These are phyloP conservation scores for Pelargonium cotyledonis DNA, from an alignment of 441 rosid genomes.

Conservation along the genomic window DNA sequence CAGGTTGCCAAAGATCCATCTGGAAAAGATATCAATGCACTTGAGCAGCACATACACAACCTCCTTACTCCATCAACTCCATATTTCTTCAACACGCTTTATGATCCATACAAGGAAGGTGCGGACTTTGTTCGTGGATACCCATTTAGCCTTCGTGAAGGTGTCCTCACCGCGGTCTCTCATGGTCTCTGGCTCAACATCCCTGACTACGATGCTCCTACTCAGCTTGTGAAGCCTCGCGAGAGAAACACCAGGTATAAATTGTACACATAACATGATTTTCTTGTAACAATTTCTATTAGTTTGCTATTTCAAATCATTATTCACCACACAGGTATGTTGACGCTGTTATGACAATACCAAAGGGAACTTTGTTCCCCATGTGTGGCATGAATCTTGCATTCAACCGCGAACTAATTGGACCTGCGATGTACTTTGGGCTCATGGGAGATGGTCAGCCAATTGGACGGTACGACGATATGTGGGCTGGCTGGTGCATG, in stretches of 20 bases:
- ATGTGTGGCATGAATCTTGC: conserved; percentile 98
- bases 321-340: conserved; percentile 45
- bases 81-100: conserved; percentile 86
- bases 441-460: conserved; percentile 99
- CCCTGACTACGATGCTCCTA: conserved; percentile 94
- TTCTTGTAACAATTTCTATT: background rate
- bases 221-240: conserved; percentile 89
- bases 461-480: conserved; percentile 90
- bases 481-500: conserved; percentile 99
- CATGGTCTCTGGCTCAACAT: conserved; percentile 98
- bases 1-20: conserved; percentile 79
- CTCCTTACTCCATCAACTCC: conserved; percentile 79
- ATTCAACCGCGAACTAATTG: conserved; percentile 79
- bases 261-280: background rate
- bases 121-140: conserved; percentile 97
- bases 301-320: background rate
- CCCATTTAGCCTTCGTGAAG: conserved; percentile 91
- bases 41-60: conserved; percentile 89
- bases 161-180: conserved; percentile 88
- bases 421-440: conserved; percentile 98
- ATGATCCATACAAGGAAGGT: conserved; percentile 81
- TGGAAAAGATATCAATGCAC: conserved; percentile 74
- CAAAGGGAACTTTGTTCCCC: conserved; percentile 91
- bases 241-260: conserved; percentile 78
- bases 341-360: conserved; percentile 88